Conservation (phyloP, 148 eudicot species). For the Cornus controversa region DNA sequence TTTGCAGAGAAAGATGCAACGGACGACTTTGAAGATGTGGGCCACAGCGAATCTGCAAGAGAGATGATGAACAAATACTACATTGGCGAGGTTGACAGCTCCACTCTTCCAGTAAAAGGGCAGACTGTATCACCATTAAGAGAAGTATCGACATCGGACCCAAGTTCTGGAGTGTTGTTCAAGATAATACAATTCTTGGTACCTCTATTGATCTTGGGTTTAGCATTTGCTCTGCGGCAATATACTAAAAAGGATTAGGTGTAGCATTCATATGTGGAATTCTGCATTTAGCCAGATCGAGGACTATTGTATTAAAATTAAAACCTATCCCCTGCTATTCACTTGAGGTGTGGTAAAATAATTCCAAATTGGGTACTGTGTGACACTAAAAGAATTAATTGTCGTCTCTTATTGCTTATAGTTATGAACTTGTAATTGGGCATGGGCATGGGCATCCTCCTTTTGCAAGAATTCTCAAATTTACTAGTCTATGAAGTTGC, state of each 20-base stretch:
- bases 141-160: conserved; percentile 6
- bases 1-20: conserved; percentile 48
- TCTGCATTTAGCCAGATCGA: too few species aligned
- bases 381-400: too few species aligned
- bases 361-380: too few species aligned
- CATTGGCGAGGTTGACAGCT: conserved; percentile 37
- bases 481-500: too few species aligned
- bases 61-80: conserved; percentile 34
- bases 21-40: conserved; percentile 47
- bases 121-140: conserved; percentile 11
- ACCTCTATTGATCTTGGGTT: conserved; percentile 38
- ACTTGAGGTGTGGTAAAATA: too few species aligned
- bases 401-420: too few species aligned
- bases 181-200: conserved; percentile 29
- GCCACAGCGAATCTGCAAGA: conserved; percentile 40
- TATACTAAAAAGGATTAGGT: conserved; percentile 22
- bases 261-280: too few species aligned
- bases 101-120: conserved; percentile 30
- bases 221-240: conserved; percentile 31
- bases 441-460: too few species aligned
- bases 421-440: too few species aligned
- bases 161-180: conserved; percentile 14
- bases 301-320: too few species aligned
- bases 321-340: too few species aligned
- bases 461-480: too few species aligned